A percentile compares a stretch with the other conserved stretches of the same genome.
Evolutionary conservation across 2,329 filamentous ascomycete species (phyloP).

Genomic region (Pleurostoma richardsiae): DNA sequence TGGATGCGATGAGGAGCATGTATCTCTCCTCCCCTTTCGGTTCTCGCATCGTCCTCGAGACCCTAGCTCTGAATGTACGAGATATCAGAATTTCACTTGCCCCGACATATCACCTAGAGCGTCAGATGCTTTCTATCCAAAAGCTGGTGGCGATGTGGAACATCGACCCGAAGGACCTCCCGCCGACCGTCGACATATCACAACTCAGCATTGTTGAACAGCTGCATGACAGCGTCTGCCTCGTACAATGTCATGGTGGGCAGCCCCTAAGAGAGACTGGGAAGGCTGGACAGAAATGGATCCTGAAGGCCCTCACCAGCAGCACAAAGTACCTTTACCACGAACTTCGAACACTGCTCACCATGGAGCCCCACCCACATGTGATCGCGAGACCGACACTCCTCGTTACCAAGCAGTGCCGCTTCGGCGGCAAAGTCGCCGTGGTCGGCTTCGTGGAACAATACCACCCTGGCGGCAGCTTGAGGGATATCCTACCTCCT

Average conservation of each 20-base stretch:
- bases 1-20: conserved; percentile 20
- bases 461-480: conserved; percentile 47
- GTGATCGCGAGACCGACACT: conserved; percentile 47
- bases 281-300: conserved; percentile 26
- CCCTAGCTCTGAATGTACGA: conserved; percentile 40
- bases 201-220: conserved; percentile 46
- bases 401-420: conserved; percentile 49
- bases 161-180: conserved; percentile 28
- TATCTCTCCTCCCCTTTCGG: conserved; percentile 51
- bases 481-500: conserved; percentile 50
- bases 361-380: conserved; percentile 44
- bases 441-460: conserved; percentile 53
- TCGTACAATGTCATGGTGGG: conserved; percentile 34
- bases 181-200: conserved; percentile 41
- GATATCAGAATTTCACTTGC: conserved; percentile 41
- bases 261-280: background rate
- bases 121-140: conserved; percentile 39
- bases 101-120: conserved; percentile 48
- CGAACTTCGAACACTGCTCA: conserved; percentile 51
- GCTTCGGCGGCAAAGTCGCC: conserved; percentile 50
- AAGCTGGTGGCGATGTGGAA: conserved; percentile 40
- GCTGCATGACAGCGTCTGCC: conserved; percentile 54
- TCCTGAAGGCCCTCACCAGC: conserved; percentile 55
- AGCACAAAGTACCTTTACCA: conserved; percentile 57
- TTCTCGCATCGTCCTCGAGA: conserved; percentile 49